phyloP scores from a whole-genome alignment of 208 protist genomes.

The Crithidia sp. region DNA sequence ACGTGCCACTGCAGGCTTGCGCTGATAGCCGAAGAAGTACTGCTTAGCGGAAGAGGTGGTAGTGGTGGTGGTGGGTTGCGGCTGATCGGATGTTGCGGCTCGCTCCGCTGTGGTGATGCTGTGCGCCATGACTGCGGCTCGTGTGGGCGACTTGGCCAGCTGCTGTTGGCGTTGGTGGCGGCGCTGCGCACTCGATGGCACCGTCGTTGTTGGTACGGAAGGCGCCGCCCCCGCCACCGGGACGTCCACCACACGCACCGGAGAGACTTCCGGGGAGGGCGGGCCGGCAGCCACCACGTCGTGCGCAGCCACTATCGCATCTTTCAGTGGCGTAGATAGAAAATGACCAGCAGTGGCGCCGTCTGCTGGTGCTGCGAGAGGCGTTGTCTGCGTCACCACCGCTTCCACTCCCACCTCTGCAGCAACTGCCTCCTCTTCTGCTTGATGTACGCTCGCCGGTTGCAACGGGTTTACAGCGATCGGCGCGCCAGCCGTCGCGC shows the following conservation, averaged over 20 bases:
- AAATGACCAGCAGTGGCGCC: too few relatives aligned
- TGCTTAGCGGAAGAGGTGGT: slow-evolving; percentile 1
- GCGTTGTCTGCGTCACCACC: not conserved
- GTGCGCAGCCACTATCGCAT: too few relatives aligned
- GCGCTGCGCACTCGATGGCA: not conserved
- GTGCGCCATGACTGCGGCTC: not conserved
- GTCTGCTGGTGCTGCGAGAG: not conserved
- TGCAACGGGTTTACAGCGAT: not conserved
- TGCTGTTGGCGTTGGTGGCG: slow-evolving; percentile 4
- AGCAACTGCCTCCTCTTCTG: too few relatives aligned
- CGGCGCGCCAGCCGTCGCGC: too few relatives aligned
- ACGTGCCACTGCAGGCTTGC: not conserved
- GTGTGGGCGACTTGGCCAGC: slow-evolving; percentile 15
- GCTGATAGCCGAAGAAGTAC: slow-evolving; percentile 21
- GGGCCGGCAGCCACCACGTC: too few relatives aligned
- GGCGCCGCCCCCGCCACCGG: not conserved
- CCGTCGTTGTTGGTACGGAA: too few relatives aligned
- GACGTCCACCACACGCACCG: not conserved
- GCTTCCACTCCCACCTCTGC: not conserved
- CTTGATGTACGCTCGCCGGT: not conserved
- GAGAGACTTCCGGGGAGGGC: too few relatives aligned
- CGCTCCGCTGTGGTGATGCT: not conserved
- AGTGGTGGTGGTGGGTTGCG: not conserved
- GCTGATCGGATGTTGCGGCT: not conserved
- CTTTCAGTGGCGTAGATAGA: too few relatives aligned